phyloP scores from a whole-genome alignment of 208 protist species.

The Acanthamoeba castellanii region DNA sequence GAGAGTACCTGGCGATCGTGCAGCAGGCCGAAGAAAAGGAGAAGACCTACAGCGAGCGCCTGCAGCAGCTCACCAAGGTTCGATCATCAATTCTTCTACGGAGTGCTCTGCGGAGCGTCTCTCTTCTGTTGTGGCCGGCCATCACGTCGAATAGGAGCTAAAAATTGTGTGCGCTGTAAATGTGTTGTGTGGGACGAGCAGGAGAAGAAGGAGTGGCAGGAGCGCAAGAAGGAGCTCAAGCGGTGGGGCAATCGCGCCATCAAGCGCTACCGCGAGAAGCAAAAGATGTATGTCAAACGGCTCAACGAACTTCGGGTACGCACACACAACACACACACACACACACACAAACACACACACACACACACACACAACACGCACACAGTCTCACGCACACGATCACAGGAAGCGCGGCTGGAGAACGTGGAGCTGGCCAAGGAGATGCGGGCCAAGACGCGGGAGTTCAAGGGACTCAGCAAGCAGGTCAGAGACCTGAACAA shows the following conservation, averaged over 20 bases:
- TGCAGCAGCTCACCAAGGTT: not conserved
- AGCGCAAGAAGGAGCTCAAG: constrained; percentile 70
- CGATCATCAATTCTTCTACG: too few relatives aligned
- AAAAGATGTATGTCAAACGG: constrained; percentile 51
- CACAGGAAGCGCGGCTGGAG: constrained; percentile 33
- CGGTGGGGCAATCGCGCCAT: constrained; percentile 55
- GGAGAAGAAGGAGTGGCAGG: constrained; percentile 54
- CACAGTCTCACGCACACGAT: not conserved
- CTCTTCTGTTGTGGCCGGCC: too few relatives aligned
- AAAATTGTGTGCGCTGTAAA: too few relatives aligned
- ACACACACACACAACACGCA: not conserved
- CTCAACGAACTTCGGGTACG: constrained; percentile 46
- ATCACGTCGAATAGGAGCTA: too few relatives aligned
- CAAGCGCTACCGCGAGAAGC: constrained; percentile 33
- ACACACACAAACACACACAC: too few relatives aligned
- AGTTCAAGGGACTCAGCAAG: not conserved
- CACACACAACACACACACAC: too few relatives aligned
- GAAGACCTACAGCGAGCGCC: not conserved
- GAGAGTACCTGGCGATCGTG: not conserved
- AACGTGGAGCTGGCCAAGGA: constrained; percentile 60
- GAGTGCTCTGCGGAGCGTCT: too few relatives aligned
- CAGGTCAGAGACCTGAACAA: not conserved
- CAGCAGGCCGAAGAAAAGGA: constrained; percentile 50
- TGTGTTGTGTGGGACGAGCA: too few relatives aligned
- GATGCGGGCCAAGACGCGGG: constrained; percentile 6